Evolutionary conservation across 2,329 filamentous ascomycete species (phyloP), one percentile per base, ranked within the genome.

Genomic region (Pyricularia grisea): DNA sequence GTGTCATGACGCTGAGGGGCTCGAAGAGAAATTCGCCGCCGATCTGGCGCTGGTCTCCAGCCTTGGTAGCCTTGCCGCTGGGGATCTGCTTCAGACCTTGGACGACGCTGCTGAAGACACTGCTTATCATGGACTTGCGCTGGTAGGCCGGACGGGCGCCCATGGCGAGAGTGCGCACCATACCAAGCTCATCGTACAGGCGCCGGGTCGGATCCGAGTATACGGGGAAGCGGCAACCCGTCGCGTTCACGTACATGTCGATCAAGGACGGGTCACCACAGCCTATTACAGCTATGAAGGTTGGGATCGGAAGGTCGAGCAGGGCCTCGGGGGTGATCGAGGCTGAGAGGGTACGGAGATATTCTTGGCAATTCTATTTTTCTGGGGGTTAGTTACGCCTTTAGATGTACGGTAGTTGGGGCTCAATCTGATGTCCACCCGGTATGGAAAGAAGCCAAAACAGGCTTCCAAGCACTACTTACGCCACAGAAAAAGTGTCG

Each of bases 11-110:
- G 0, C 83, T 77, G 2, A 77, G 70, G 0, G 84, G 85, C 75
- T 92, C 89, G 72, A 93, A 93, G n/a, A 94, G 76, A 71, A 93
- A 92, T 79, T 94, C 92, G 12, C 91, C 92, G 28, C 92, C 91
- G 2, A 92, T 88, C 78, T 93, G 90, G 68, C 84, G 81, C 75
- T 85, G 82, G 75, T 92, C 85, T 3, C 91, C 91, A 25, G 85
- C 87, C 76, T 88, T 88, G 70, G 86, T 79, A 5, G 84, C 87
- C 66, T 90, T 79, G 0, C 88, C 88, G 9, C 76, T 80, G 20
- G 83, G 83, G 1, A 89, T 78, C 70, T 88, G 81, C 73, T 81
- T 85, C 36, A 94, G 75, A 0, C 81, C 86, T 77, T 92, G 89
- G 5, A 83, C 76, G 68, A 90, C 82, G 68, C 85, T 85, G 17